Conservation (phyloP, 768 basidiomycete species). For the Antrodiella citrinella region DNA sequence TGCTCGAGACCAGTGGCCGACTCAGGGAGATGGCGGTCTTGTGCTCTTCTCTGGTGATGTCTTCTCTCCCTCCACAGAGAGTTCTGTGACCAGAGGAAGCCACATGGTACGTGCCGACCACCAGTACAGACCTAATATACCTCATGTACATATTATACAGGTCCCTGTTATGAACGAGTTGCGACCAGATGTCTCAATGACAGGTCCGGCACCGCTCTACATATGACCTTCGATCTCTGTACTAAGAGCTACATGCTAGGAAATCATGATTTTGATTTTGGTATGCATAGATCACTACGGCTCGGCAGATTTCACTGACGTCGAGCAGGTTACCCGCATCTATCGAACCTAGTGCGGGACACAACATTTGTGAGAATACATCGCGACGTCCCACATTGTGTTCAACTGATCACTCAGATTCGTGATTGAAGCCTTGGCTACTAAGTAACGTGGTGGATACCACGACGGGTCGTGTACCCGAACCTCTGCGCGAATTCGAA, state of each 20-base stretch:
- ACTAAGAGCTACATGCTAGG: slow-evolving; percentile 32
- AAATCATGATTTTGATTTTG: slow-evolving; percentile 92
- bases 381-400: not conserved
- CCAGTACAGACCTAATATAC: no score
- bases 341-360: slow-evolving; percentile 59
- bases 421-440: slow-evolving; percentile 64
- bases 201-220: slow-evolving; percentile 38
- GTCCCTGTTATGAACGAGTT: slow-evolving; percentile 82
- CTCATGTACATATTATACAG: slow-evolving; percentile 28
- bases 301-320: not conserved
- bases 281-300: slow-evolving; percentile 23
- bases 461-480: slow-evolving; percentile 54
- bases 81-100: slow-evolving; percentile 79
- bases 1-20: slow-evolving; percentile 50
- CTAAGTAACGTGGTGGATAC: slow-evolving; percentile 80
- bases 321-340: slow-evolving; percentile 49
- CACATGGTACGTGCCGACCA: slow-evolving; percentile 63
- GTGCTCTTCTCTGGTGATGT: slow-evolving; percentile 85
- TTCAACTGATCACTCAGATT: slow-evolving; percentile 1
- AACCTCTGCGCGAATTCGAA: slow-evolving; percentile 48
- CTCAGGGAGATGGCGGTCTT: slow-evolving; percentile 50
- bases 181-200: slow-evolving; percentile 69
- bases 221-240: not conserved
- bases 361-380: slow-evolving; percentile 57
- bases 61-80: slow-evolving; percentile 83